Evolutionary conservation across 2,329 filamentous ascomycete genomes (phyloP), one percentile per base, ranked within the genome.

Genomic region (Teratosphaeriaceae sp.): DNA sequence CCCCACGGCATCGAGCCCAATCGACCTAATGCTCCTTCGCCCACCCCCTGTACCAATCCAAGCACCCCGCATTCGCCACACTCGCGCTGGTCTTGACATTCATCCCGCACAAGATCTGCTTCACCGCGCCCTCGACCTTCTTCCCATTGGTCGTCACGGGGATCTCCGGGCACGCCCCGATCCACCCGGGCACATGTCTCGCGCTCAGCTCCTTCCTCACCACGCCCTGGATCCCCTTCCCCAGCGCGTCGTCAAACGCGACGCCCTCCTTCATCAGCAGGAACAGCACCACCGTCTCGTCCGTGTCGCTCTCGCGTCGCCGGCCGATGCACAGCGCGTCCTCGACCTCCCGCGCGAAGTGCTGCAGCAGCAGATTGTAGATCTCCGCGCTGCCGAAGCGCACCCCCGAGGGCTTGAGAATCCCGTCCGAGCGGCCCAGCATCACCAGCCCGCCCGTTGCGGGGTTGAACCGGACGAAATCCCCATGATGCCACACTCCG

Each of bases 71-170:
- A 63, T 97, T 97, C 3, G 88, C 87, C n/a, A 97, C 89, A 58
- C 87, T 94, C 0, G 89, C 88, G 38, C 88, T 88, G 0, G 87
- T 92, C 71, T 88, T 89, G 51, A 96, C 80, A 40, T 86, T 79
- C 65, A 89, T 70, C 0, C 89, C 90, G 21, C 87, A 94, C 1
- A 98, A 69, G 34, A 97, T 96, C 66, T 96, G 89, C 72, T 97
- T 97, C 5, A 97, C 90, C 0, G 88, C 87, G 37, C 94, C 88
- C 64, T 98, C 90, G 46, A 98, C 87, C 80, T 97, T 98, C 72
- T 98, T 98, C 41, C 90, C 90, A 59, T 98, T 98, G 2, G 82
- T 82, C 13, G 92, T 97, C 53, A 89, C 82, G 0, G 90, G 92
- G 15, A 98, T 92, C 27, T 90, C 88, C 0, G 82, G 80, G 49